Conservation (phyloP, 202 grass and related monocot species). For the Hordeum pubiflorum region DNA sequence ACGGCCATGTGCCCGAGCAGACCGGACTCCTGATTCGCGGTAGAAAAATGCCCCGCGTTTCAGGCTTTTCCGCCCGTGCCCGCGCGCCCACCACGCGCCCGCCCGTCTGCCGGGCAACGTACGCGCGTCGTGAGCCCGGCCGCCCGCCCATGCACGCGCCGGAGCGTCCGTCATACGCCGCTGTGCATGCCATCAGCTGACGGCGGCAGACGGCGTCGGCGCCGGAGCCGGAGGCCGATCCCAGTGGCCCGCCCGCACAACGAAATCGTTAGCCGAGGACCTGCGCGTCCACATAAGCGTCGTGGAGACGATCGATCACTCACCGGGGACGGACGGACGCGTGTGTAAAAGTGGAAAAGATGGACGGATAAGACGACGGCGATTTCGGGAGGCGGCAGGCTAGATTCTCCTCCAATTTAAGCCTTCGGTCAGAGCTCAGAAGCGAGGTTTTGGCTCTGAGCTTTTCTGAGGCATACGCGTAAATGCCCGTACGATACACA, state of each 20-base stretch:
- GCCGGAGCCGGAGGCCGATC: background rate
- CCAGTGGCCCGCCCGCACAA: background rate
- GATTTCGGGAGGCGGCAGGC: background rate
- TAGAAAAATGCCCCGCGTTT: background rate
- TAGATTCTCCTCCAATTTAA: background rate
- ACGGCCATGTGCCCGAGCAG: conserved; percentile 18
- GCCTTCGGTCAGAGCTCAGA: background rate
- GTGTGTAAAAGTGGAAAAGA: background rate
- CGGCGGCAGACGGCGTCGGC: background rate
- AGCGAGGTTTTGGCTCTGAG: too few relatives aligned
- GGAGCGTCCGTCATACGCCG: background rate
- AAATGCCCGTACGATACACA: background rate
- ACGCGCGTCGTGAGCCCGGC: background rate
- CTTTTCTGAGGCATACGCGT: background rate
- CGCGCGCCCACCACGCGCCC: background rate
- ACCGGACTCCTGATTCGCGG: background rate
- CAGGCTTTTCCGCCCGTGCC: background rate
- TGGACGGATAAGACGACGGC: background rate
- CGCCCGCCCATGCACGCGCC: background rate
- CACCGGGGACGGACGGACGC: background rate
- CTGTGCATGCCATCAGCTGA: too few relatives aligned
- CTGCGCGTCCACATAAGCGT: background rate
- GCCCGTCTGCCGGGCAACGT: background rate
- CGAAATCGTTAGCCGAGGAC: background rate
- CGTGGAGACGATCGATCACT: background rate